Conservation (phyloP, 805 yeast species). For the Vanderwaltozyma tropicalis region DNA sequence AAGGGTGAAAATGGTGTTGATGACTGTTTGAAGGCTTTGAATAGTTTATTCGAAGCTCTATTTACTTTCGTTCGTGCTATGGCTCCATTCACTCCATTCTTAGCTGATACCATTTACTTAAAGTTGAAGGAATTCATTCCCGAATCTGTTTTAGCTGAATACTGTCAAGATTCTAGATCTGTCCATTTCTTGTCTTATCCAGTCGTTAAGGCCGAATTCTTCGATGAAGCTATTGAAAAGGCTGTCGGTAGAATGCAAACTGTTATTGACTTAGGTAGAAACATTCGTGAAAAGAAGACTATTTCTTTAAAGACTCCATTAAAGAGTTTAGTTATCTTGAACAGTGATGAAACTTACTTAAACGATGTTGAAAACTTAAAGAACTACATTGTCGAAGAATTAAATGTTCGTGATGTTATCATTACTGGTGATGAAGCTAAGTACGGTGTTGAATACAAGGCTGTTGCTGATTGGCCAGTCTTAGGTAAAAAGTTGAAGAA, state of each 20-base stretch:
- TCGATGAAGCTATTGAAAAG: conserved; percentile 72
- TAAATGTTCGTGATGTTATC: conserved; percentile 79
- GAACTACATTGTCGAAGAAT: conserved; percentile 76
- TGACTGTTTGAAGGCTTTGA: conserved; percentile 79
- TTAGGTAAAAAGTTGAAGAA: conserved; percentile 94
- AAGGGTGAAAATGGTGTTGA: conserved; percentile 86
- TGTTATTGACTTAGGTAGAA: conserved; percentile 93
- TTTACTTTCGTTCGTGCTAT: conserved; percentile 85
- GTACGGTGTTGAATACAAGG: conserved; percentile 86
- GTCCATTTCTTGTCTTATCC: conserved; percentile 95
- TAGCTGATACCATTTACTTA: conserved; percentile 82
- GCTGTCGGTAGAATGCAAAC: conserved; percentile 94
- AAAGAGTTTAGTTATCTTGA: conserved; percentile 75
- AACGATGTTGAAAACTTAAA: conserved; percentile 69
- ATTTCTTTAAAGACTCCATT: conserved; percentile 93
- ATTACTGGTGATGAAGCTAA: conserved; percentile 84
- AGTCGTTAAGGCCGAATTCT: conserved; percentile 63
- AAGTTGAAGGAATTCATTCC: conserved; percentile 54
- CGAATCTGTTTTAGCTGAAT: conserved; percentile 44
- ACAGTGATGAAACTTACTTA: conserved; percentile 64
- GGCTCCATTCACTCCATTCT: conserved; percentile 98
- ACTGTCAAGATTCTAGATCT: conserved; percentile 56
- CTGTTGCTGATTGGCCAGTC: conserved; percentile 98
- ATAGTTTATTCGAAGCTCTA: conserved; percentile 83
- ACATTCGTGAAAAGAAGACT: conserved; percentile 89